Conservation (phyloP, 225 moss, liverwort and hornwort species). For the Asterella californica region DNA sequence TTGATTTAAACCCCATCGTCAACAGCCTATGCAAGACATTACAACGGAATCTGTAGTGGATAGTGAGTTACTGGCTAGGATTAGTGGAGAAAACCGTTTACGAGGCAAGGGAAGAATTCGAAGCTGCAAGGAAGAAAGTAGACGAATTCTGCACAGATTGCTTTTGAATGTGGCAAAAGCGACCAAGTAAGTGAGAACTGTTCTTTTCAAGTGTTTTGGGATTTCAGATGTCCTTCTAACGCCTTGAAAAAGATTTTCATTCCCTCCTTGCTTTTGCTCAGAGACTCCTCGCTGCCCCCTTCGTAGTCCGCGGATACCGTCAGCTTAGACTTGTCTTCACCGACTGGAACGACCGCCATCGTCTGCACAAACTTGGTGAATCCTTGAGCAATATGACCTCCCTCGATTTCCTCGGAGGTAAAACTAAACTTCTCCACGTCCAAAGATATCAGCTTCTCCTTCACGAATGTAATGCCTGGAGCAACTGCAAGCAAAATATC, state of each 20-base stretch:
- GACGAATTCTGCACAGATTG: background rate
- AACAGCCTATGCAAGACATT: no score
- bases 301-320: constrained; percentile 4
- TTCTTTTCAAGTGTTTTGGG: no score
- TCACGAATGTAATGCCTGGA: constrained; percentile 9
- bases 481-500: constrained; percentile 6
- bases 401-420: constrained; percentile 23
- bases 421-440: background rate
- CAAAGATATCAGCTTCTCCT: constrained; percentile 1
- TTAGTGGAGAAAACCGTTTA: no score
- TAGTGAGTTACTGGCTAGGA: no score
- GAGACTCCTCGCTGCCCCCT: background rate
- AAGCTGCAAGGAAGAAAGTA: background rate
- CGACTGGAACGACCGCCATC: background rate
- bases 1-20: no score
- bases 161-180: background rate
- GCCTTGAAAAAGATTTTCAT: background rate
- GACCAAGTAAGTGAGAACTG: background rate
- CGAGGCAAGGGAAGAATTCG: no score
- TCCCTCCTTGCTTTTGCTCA: constrained; percentile 12
- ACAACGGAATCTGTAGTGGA: no score
- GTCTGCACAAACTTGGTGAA: constrained; percentile 21
- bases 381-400: constrained; percentile 22
- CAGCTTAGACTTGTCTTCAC: constrained; percentile 5
- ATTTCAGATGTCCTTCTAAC: background rate